These are phyloP conservation scores for Mycena rebaudengoi DNA, from an alignment of 768 basidiomycete genomes.

Conservation along the genomic window DNA sequence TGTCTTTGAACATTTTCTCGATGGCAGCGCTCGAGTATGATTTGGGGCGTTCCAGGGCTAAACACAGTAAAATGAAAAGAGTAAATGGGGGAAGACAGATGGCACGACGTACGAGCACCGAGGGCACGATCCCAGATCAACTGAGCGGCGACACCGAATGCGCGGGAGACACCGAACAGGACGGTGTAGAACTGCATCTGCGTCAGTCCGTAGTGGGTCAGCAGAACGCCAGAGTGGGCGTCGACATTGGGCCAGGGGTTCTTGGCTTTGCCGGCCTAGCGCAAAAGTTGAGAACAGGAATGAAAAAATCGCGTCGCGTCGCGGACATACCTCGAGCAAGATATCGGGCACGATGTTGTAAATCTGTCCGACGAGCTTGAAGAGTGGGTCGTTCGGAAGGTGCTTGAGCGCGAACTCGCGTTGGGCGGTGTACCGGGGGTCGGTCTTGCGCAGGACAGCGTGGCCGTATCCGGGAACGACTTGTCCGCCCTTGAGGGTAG, in stretches of 20 bases:
- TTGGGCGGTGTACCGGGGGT: slow-evolving; percentile 92
- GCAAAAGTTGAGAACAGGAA: neutral
- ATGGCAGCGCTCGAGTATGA: slow-evolving; percentile 87
- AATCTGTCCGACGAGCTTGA: slow-evolving; percentile 93
- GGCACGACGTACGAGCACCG: slow-evolving; percentile 76
- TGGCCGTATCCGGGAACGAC: slow-evolving; percentile 95
- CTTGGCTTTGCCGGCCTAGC: slow-evolving; percentile 88
- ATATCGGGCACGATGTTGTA: slow-evolving; percentile 91
- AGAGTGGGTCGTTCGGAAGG: slow-evolving; percentile 86
- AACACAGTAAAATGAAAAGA: too few species aligned
- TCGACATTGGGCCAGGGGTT: slow-evolving; percentile 98
- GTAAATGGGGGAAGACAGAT: neutral
- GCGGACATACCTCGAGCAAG: slow-evolving; percentile 73
- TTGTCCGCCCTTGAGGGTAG: slow-evolving; percentile 90
- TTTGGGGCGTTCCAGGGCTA: slow-evolving; percentile 90
- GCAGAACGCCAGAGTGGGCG: slow-evolving; percentile 91
- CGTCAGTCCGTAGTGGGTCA: slow-evolving; percentile 85
- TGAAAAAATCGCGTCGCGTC: neutral
- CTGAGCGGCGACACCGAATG: slow-evolving; percentile 89
- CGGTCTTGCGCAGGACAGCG: slow-evolving; percentile 88
- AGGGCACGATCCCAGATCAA: slow-evolving; percentile 94
- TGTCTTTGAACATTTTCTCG: slow-evolving; percentile 78
- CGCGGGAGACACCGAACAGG: slow-evolving; percentile 95
- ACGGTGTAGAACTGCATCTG: slow-evolving; percentile 99
- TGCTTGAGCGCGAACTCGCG: slow-evolving; percentile 90